phyloP scores from a whole-genome alignment of 805 yeast species.

The Saccharomycopsis javanensis region DNA sequence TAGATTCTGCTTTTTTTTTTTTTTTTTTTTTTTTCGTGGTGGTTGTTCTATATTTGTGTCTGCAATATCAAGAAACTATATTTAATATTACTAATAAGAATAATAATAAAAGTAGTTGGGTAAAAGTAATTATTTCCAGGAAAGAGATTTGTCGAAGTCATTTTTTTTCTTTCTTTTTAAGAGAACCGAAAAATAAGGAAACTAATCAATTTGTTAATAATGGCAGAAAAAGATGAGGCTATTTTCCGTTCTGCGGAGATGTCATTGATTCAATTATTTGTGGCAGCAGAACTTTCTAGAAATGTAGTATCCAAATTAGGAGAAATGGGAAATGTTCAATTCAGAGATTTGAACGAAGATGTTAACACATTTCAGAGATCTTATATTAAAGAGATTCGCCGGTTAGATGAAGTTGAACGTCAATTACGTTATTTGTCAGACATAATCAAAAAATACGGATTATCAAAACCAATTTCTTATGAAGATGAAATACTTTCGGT shows the following conservation, averaged over 20 bases:
- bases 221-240: conserved; percentile 12
- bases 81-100: no score
- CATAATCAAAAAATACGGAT: conserved; percentile 40
- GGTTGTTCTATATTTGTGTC: no score
- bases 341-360: conserved; percentile 75
- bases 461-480: conserved; percentile 21
- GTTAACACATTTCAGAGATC: conserved; percentile 83
- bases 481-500: conserved; percentile 32
- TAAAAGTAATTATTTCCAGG: no score
- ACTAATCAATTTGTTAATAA: no score
- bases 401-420: conserved; percentile 78
- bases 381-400: conserved; percentile 79
- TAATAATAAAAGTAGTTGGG: no score
- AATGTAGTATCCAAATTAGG: conserved; percentile 84
- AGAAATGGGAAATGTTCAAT: conserved; percentile 75
- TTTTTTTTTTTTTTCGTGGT: no score
- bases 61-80: no score
- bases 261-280: conserved; percentile 85
- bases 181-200: neutral
- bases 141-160: no score
- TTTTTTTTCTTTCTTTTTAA: neutral
- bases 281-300: conserved; percentile 83
- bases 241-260: conserved; percentile 80
- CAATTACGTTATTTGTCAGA: conserved; percentile 53
- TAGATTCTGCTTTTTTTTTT: no score